Base-by-base conservation (phyloP, 2,329 filamentous ascomycete species). In the Curvularia hawaiiensis region DNA sequence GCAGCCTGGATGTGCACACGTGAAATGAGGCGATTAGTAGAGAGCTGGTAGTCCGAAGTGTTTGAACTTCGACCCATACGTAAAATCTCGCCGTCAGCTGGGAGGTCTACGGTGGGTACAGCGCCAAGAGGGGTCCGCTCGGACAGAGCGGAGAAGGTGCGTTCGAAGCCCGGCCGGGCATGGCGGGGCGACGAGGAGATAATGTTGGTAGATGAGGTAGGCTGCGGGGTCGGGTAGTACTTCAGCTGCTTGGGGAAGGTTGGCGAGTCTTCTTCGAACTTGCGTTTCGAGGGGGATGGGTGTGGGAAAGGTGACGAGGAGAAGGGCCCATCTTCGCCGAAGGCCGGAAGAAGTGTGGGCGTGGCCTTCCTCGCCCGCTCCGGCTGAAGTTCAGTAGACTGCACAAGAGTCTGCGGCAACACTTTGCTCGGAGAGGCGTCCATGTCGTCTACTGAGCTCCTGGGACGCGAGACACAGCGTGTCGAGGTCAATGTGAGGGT, bases 11-110 rank as follows among this genome's bases (percentile, higher is more conserved):
- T 90, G 75, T 99, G 95, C 24, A 98, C 87, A 72, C 95, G 90
- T 70, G 95, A 98, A 62, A 99, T 92, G 58, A 96, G 86, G 46
- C 92, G 90, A 79, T 96, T 97, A 67, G 91, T 87, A 26, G 95
- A 95, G 14, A 99, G 84, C 78, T 97, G 94, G 76, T 94, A 95
- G 73, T 97, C 88, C n/a, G 92, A 96, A 14, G 93, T 96, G 77
- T 92, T 94, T 79, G 91, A 97, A 6, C 93, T 97, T 64, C 95
- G 87, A 62, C 95, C 95, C 89, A 99, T 95, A 60, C 90, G 84
- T 33, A 97, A 79, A 14, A 87, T 81, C 68, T 96, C 91, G 62
- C 94, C 93, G 77, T 90, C 91, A 65, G 88, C 89, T 53, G 88
- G 88, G 18, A 98, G 85, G 74, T 91, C 86, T 62, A 98, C 82